A percentile compares a stretch with the other conserved stretches of the same genome.
These are phyloP conservation scores for Musa beccarii DNA, from an alignment of 176 grass and related monocot species.

Conservation along the genomic window DNA sequence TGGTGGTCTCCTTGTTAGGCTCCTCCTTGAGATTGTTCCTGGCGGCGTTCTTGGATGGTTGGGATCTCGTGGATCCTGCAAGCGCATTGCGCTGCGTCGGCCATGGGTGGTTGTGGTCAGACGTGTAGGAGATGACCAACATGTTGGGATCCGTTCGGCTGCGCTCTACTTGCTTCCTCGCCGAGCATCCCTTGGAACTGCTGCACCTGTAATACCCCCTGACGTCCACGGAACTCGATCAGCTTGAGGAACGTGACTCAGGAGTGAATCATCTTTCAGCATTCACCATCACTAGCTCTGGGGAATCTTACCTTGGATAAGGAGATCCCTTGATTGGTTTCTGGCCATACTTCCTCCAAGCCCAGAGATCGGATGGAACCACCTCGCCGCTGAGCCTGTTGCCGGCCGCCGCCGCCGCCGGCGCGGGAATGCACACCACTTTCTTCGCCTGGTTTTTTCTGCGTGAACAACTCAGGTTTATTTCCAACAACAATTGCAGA, in stretches of 20 bases:
- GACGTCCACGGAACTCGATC: conserved; percentile 23
- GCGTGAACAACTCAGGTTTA: background rate
- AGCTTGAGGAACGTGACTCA: background rate
- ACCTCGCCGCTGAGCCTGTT: conserved; percentile 58
- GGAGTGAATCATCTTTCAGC: background rate
- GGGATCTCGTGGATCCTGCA: conserved; percentile 70
- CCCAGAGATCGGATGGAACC: conserved; percentile 97
- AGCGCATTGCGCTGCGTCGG: conserved; percentile 89
- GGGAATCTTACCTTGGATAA: conserved; percentile 56
- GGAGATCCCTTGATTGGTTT: conserved; percentile 99
- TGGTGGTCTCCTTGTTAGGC: conserved; percentile 17
- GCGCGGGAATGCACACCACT: conserved; percentile 94
- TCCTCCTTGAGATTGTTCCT: conserved; percentile 43
- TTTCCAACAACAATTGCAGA: background rate
- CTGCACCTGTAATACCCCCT: conserved; percentile 98
- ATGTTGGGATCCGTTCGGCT: conserved; percentile 84
- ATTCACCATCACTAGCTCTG: background rate
- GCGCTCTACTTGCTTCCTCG: conserved; percentile 96
- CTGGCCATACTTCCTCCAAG: conserved; percentile 99
- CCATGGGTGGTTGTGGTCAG: conserved; percentile 98
- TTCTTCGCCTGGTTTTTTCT: conserved; percentile 92
- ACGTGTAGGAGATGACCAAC: conserved; percentile 97
- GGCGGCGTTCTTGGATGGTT: conserved; percentile 39
- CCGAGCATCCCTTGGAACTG: conserved; percentile 93
- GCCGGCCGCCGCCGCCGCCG: conserved; percentile 20